phyloP scores from a whole-genome alignment of 78 protist species.

The Fonticula alba region DNA sequence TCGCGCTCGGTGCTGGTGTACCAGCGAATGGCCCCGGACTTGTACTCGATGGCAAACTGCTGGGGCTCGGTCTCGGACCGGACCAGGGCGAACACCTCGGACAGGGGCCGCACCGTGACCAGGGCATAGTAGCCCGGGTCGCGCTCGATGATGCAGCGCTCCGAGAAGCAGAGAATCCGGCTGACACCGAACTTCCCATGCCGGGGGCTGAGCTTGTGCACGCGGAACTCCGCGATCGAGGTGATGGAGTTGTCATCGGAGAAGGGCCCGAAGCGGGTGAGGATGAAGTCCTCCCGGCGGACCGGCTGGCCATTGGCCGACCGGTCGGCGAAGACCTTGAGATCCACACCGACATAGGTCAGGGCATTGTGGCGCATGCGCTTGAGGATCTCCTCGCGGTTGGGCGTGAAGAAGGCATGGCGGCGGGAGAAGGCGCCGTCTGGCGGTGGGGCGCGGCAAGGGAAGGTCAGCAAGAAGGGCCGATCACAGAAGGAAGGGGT shows the following conservation, averaged over 20 bases:
- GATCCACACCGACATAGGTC: slow-evolving; percentile 3
- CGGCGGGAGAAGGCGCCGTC: background rate
- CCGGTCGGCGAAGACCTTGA: background rate
- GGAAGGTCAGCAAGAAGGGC: background rate
- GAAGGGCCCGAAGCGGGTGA: background rate
- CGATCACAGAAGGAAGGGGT: background rate
- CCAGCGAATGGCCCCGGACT: background rate
- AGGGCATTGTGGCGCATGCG: background rate
- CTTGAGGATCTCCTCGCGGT: slow-evolving; percentile 4
- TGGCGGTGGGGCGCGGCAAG: background rate
- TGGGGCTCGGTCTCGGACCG: slow-evolving; percentile 23
- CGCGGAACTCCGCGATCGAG: slow-evolving; percentile 12
- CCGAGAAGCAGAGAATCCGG: slow-evolving; percentile 14
- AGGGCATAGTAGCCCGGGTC: slow-evolving; percentile 30
- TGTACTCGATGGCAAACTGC: slow-evolving; percentile 17
- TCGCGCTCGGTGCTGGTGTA: slow-evolving; percentile 13
- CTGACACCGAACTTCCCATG: background rate
- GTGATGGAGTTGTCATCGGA: background rate
- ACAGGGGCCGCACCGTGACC: slow-evolving; percentile 7
- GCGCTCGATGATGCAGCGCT: slow-evolving; percentile 18
- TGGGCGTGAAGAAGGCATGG: slow-evolving; percentile 6
- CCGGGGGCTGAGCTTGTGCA: slow-evolving; percentile 3
- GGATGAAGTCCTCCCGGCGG: background rate
- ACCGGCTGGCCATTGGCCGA: background rate
- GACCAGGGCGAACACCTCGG: slow-evolving; percentile 10